Evolutionary conservation across 108 stramenopile genomes (phyloP), one percentile per base, ranked within the genome.

Genomic region (Heterococcus sp.): DNA sequence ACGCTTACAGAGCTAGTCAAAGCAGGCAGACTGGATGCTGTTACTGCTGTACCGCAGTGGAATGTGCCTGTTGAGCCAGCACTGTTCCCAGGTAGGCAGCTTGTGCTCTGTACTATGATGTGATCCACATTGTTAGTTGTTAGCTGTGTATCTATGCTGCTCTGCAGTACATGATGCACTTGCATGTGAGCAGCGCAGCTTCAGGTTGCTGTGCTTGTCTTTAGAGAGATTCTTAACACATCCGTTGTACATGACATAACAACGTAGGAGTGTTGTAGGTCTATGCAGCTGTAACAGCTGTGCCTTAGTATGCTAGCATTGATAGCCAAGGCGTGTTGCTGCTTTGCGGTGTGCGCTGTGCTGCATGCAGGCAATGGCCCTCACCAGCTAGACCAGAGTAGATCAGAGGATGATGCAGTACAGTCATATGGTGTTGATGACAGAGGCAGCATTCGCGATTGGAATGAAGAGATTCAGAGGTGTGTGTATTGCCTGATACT

Each of bases 401-500:
- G 91, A 14, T 84, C 92, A 2, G 94, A 95, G 72, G 93, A 93
- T 29, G 93, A 94, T 32, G 75, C 94, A 14, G 75, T 85, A 0
- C 76, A 81, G 38, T 84, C 86, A 3, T 94, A 89, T 75, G 95
- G 96, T n/a, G 86, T 96, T 75, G 96, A 96, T 68, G 76, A 94
- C 34, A 87, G 92, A 28, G 96, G 96, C 3, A 88, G 89, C 2
- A 66, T 88, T 37, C 83, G 94, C 35, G 96, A 97, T 79, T 97
- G 96, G 96, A 96, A 97, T 73, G 96, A 97, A 70, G 96, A 97
- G 81, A 86, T 94, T 14, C 96, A 96, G 82, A 58, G 46, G 46
- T 58, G 46, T 21, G 8, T 58, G 46, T 14, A 58, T 21, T n/a
- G n/a, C n/a, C n/a, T n/a, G n/a, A n/a, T n/a, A n/a, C n/a, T n/a